Evolutionary conservation across 1,284 basidiomycete species (phyloP).

Genomic region (Somion occarium): DNA sequence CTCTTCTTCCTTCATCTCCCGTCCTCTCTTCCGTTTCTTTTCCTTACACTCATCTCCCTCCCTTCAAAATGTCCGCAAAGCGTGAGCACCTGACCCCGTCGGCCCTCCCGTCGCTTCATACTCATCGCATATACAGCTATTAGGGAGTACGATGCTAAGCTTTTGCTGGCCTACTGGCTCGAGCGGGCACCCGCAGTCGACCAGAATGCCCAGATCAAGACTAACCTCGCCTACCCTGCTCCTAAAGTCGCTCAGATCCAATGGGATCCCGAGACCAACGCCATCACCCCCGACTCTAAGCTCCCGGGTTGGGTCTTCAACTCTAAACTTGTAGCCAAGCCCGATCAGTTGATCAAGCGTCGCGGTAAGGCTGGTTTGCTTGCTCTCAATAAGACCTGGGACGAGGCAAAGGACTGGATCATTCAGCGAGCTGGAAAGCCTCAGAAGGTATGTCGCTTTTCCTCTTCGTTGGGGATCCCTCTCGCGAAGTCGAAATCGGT

Average conservation of each 20-base stretch:
- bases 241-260: conserved; percentile 78
- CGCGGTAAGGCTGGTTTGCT: conserved; percentile 97
- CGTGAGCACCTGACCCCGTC: conserved; percentile 18
- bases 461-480: conserved; percentile 6
- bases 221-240: conserved; percentile 61
- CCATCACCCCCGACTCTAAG: conserved; percentile 75
- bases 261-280: conserved; percentile 82
- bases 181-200: conserved; percentile 72
- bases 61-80: conserved; percentile 30
- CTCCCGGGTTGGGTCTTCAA: conserved; percentile 85
- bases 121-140: conserved; percentile 55
- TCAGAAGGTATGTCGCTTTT: conserved; percentile 61
- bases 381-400: conserved; percentile 91
- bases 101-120: conserved; percentile 8
- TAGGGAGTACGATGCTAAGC: conserved; percentile 93
- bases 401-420: conserved; percentile 86
- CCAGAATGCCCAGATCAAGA: conserved; percentile 46
- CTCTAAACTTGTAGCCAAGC: conserved; percentile 89
- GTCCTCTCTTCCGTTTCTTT: conserved; percentile 1
- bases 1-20: conserved; percentile 4
- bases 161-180: conserved; percentile 91
- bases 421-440: conserved; percentile 88
- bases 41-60: neutral
- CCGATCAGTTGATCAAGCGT: conserved; percentile 99
- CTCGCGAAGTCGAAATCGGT: neutral